Base-by-base conservation (phyloP, 1,284 basidiomycete genomes). In the Tremellales sp. region DNA sequence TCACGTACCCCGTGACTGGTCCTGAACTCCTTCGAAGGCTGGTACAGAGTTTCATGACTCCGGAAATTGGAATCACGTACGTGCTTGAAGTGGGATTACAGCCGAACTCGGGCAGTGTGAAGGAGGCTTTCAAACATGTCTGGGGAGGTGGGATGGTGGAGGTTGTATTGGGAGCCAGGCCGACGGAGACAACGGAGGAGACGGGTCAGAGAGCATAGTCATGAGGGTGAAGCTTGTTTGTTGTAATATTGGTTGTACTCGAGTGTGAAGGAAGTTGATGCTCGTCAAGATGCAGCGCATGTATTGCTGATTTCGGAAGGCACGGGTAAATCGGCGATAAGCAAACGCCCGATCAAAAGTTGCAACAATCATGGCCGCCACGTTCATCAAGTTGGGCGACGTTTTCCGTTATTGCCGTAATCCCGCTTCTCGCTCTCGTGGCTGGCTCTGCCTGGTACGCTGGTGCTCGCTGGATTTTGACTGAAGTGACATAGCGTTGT, bases 71-170 rank as follows among this genome's bases (percentile, higher is more conserved):
- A 1, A 45, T 68, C 15, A 58, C 52, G 15, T 68, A 68, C 48
- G 54, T 68, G 13, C 17, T 68, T 11, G 61, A 65, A 39, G 51
- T 68, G 7, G 62, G 61, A 4, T 53, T 68, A 12, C 54, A 59
- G 48, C 64, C 66, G 12, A 64, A 51, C 37, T 45, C 48, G 26
- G 64, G 65, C 10, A 55, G 59, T 19, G 58, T 68, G 22, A 66
- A 64, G 40, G 66, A 68, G 47, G 52, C 53, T 24, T 66, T 64
- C 40, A 48, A 47, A 19, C 61, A 64, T 59, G 51, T 68, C 17
- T 66, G 62, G 62, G 66, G 66, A 22, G 61, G 66, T 8, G 66
- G 62, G 1, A 36, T 64, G 12, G 41, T 68, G 4, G 66, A 68
- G 44, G 63, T 68, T 45, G 64, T 68, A 2, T 39, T 61, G 47